Evolutionary conservation across 106 monocot species (phyloP), one percentile per base, ranked within the genome.

Genomic region (Iris macrosiphon): DNA sequence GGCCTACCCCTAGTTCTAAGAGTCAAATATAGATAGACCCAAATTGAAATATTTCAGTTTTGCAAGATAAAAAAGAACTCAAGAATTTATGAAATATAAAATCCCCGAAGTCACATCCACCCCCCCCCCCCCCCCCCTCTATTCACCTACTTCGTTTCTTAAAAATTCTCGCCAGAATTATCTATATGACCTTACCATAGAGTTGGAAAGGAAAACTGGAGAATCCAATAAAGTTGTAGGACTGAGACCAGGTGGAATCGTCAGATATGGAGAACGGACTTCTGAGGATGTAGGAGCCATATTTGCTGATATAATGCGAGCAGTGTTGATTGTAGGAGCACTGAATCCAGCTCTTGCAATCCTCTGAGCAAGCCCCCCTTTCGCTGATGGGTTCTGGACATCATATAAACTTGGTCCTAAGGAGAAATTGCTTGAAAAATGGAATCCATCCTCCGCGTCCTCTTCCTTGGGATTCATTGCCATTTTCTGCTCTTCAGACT

Each of bases 231-330:
- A 72, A 19, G 64, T 68, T 14, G 77, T 70, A 23, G 82, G 82
- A 43, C 82, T 83, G 17, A 82, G 64, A 55, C 87, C 82, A 35
- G 82, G 82, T 21, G 87, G 77, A 33, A 88, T 75, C 0, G 78
- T 78, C 20, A 88, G 20, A 28, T 72, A 72, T 22, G 78, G 87
- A 35, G 79, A 75, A 14, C 52, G 45, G 44, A 40, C 48, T 7
- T 72, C 72, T 7, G 67, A 29, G 19, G 65, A 35, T 17, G 68
- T 49, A 0, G 62, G 46, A 24, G 8, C n/a, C 23, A 67, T 33
- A 15, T 32, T 67, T 29, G 63, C 21, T 13, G 64, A 23, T 49
- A 52, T 63, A 34, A 78, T 55, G 14, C 28, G 57, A 22, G 61
- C 42, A 25, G 75, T 78, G 38, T 82, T 66, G 16, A 88, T 60